Base-by-base conservation (phyloP, 768 basidiomycete genomes). In the Coprinellus aureogranulatus region DNA sequence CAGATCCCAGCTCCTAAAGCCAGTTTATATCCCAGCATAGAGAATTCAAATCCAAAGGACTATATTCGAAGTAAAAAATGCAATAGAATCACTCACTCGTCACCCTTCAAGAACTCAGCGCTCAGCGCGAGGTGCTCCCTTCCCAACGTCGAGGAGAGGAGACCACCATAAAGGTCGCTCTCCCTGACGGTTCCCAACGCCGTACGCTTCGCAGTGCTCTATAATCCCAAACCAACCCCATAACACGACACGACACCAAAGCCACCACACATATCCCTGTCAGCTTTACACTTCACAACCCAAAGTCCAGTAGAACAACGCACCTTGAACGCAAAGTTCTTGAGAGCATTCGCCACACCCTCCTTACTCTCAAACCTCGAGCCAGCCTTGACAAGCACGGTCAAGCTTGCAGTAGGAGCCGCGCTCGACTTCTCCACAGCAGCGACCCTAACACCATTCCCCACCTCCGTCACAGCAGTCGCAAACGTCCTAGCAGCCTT, bases 271-370 rank as follows among this genome's bases (percentile, higher is more conserved):
- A 14, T 34, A 6, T 14, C 14, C 46, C 10, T 9, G 25, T 48
- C 10, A 48, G 22, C 26, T 3, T 54, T 42, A 55, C 12, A 25
- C 37, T 10, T 5, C 12, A 16, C 14, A 27, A 37, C 50, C 20
- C 16, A 42, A 42, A 18, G 9, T 34, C 37, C 28, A n/a, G 2
- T 27, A n/a, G n/a, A 9, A 46, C 45, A 27, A 68, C 86, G 48
- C 63, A 98, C 96, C 90, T 97, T 98, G 87, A 96, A 98, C 59
- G 94, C 89, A 83, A 94, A 98, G 85, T 94, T 95, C 83, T 97
- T 97, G 73, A 98, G 82, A 60, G 86, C 88, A 78, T 96, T 92
- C 2, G 96, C 94, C 58, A 94, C 85, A 65, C 96, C 96, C 42
- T 93, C 85, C 69, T 88, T 88, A 61, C 85, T 74, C 79, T 99